Percentiles rank a stretch among this genome's conserved stretches.
These are phyloP conservation scores for Euclidium syriacum DNA, from an alignment of 345 rosid genomes.

Conservation along the genomic window DNA sequence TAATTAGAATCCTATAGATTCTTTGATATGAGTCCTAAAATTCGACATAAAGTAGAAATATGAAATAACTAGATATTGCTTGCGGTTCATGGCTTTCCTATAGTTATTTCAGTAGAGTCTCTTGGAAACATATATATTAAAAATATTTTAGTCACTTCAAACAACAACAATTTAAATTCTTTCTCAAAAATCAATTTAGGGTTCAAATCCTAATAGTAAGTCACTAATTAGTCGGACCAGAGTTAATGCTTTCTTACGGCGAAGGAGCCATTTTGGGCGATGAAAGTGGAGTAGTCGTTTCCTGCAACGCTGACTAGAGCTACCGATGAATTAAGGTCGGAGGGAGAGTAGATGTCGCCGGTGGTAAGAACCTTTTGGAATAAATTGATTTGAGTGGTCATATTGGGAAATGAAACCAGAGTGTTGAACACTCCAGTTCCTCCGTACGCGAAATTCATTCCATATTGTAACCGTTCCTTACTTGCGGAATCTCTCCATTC, in stretches of 20 bases:
- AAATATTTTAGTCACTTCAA: too few relatives aligned
- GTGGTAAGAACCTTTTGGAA: slow-evolving; percentile 38
- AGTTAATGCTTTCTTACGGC: slow-evolving; percentile 37
- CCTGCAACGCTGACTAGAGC: slow-evolving; percentile 68
- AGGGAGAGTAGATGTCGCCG: slow-evolving; percentile 32
- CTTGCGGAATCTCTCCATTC: slow-evolving; percentile 39
- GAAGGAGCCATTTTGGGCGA: slow-evolving; percentile 37
- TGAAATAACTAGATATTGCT: too few relatives aligned
- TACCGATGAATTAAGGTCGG: slow-evolving; percentile 38
- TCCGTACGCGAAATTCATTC: slow-evolving; percentile 86
- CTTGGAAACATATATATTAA: too few relatives aligned
- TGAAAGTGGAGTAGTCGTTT: slow-evolving; percentile 61
- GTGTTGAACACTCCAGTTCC: slow-evolving; percentile 85
- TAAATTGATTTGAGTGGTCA: slow-evolving; percentile 63
- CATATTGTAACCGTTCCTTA: slow-evolving; percentile 32
- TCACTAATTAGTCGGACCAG: too few relatives aligned
- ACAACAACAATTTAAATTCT: too few relatives aligned
- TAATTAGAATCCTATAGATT: too few relatives aligned
- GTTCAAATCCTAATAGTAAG: too few relatives aligned
- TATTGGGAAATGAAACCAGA: slow-evolving; percentile 39
- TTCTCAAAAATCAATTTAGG: too few relatives aligned
- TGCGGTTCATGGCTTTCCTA: too few relatives aligned
- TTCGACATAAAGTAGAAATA: too few relatives aligned
- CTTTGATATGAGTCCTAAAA: too few relatives aligned
- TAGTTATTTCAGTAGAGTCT: too few relatives aligned